A percentile compares a stretch with the other conserved stretches of the same genome.
Evolutionary conservation across 2,329 filamentous ascomycete genomes (phyloP).

Genomic region (Clonostachys byssicola): DNA sequence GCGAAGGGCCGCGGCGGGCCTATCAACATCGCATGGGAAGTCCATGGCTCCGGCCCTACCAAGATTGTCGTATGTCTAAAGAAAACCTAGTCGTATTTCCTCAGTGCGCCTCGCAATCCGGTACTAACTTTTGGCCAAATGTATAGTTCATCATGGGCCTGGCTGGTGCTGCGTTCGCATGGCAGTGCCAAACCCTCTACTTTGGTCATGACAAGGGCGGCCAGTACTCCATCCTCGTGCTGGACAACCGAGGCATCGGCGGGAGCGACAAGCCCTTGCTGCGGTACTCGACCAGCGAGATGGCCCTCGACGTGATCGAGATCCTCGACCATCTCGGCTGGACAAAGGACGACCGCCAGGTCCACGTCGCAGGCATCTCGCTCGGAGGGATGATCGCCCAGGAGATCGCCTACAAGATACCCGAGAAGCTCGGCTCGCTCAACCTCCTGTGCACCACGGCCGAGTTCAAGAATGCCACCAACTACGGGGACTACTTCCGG

Average conservation of each 20-base stretch:
- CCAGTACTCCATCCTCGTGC: constrained; percentile 68
- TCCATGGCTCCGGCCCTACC: constrained; percentile 70
- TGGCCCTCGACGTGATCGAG: constrained; percentile 76
- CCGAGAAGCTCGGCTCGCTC: constrained; percentile 49
- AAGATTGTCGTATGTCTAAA: constrained; percentile 64
- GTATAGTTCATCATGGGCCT: constrained; percentile 76
- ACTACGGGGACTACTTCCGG: constrained; percentile 61
- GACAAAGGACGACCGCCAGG: constrained; percentile 42
- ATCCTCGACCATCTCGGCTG: constrained; percentile 67
- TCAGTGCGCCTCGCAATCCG: neutral
- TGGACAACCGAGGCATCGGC: constrained; percentile 85
- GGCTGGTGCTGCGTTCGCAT: constrained; percentile 61
- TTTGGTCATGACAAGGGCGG: constrained; percentile 70
- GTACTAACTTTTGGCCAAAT: neutral
- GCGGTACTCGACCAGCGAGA: constrained; percentile 78
- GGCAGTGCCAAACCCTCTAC: constrained; percentile 80
- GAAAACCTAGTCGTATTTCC: neutral
- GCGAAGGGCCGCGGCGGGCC: constrained; percentile 71
- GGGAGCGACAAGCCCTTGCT: constrained; percentile 71
- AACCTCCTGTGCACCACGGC: constrained; percentile 60
- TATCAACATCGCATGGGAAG: constrained; percentile 71
- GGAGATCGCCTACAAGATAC: constrained; percentile 60
- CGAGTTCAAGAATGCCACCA: constrained; percentile 53
- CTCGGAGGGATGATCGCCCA: constrained; percentile 94
- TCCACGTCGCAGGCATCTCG: constrained; percentile 72